These are phyloP conservation scores for Aspergillus panamensis DNA, from an alignment of 495 filamentous ascomycete species.

Conservation along the genomic window DNA sequence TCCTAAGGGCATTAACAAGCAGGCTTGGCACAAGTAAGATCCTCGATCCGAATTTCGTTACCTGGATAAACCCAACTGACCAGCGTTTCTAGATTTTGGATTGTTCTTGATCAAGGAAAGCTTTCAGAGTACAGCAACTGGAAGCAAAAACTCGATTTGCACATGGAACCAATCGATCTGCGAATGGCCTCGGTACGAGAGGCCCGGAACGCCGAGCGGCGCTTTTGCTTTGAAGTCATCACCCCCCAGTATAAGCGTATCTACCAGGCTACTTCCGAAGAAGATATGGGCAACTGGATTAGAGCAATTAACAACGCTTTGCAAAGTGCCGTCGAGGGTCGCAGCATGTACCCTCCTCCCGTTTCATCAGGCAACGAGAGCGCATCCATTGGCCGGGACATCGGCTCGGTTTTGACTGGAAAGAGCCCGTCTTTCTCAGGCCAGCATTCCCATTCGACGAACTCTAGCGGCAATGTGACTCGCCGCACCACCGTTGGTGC, in stretches of 20 bases:
- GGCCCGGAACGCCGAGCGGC: conserved; percentile 86
- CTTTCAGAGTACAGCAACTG: conserved; percentile 98
- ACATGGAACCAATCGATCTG: conserved; percentile 98
- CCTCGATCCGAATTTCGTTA: conserved; percentile 12
- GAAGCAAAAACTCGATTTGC: conserved; percentile 94
- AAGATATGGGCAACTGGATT: conserved; percentile 98
- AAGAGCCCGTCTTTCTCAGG: conserved; percentile 76
- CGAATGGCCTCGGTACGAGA: conserved; percentile 96
- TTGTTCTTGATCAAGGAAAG: conserved; percentile 93
- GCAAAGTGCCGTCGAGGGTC: conserved; percentile 89
- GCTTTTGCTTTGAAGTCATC: conserved; percentile 98
- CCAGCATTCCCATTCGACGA: conserved; percentile 52
- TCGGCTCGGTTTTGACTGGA: conserved; percentile 89
- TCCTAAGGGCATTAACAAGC: conserved; percentile 90
- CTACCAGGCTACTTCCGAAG: conserved; percentile 95
- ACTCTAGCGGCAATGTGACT: conserved; percentile 54
- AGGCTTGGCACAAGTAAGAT: conserved; percentile 97
- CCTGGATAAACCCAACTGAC: conserved; percentile 14
- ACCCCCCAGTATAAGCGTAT: conserved; percentile 95
- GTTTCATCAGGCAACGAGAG: conserved; percentile 45
- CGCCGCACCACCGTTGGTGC: conserved; percentile 89
- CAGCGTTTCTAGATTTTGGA: conserved; percentile 73
- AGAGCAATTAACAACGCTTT: conserved; percentile 94
- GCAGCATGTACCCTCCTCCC: conserved; percentile 49
- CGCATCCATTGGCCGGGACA: conserved; percentile 66